A percentile compares a stretch with the other conserved stretches of the same genome.
These are phyloP conservation scores for Ophiognomonia clavigignenti-juglandacearum DNA, from an alignment of 2,329 filamentous ascomycete species.

Conservation along the genomic window DNA sequence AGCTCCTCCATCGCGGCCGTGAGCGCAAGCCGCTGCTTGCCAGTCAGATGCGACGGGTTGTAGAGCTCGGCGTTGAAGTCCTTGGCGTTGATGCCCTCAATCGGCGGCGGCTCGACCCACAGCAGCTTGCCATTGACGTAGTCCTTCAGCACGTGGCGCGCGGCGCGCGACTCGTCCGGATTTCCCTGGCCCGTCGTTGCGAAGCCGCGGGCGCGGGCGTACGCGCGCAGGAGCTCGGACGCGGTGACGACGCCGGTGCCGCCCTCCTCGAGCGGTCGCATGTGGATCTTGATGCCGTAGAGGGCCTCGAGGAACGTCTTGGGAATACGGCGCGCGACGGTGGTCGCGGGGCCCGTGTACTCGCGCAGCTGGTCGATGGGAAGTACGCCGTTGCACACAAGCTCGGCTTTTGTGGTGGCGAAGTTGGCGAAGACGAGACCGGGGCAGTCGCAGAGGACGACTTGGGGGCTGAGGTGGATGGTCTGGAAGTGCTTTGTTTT, in stretches of 20 bases:
- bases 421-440: slow-evolving; percentile 99
- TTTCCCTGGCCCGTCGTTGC: slow-evolving; percentile 83
- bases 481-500: slow-evolving; percentile 99
- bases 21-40: slow-evolving; percentile 68
- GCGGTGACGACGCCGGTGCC: slow-evolving; percentile 83
- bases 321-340: slow-evolving; percentile 82
- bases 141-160: slow-evolving; percentile 87
- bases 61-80: slow-evolving; percentile 91
- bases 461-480: slow-evolving; percentile 83
- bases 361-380: slow-evolving; percentile 96
- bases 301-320: slow-evolving; percentile 84
- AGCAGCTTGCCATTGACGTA: slow-evolving; percentile 96
- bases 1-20: slow-evolving; percentile 43
- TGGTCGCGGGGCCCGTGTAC: slow-evolving; percentile 77
- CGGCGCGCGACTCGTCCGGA: slow-evolving; percentile 89
- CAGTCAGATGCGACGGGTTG: slow-evolving; percentile 73
- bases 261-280: slow-evolving; percentile 80
- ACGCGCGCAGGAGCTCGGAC: slow-evolving; percentile 78
- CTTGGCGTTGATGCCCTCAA: slow-evolving; percentile 61
- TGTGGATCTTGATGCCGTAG: slow-evolving; percentile 87
- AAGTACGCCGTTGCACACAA: slow-evolving; percentile 90
- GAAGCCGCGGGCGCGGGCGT: slow-evolving; percentile 86
- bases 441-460: slow-evolving; percentile 94
- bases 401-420: slow-evolving; percentile 89
- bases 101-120: slow-evolving; percentile 83